Percentiles rank a stretch among this genome's conserved stretches.
Conservation (phyloP, 225 moss, liverwort and hornwort genomes). For the Marchantia polymorpha region DNA sequence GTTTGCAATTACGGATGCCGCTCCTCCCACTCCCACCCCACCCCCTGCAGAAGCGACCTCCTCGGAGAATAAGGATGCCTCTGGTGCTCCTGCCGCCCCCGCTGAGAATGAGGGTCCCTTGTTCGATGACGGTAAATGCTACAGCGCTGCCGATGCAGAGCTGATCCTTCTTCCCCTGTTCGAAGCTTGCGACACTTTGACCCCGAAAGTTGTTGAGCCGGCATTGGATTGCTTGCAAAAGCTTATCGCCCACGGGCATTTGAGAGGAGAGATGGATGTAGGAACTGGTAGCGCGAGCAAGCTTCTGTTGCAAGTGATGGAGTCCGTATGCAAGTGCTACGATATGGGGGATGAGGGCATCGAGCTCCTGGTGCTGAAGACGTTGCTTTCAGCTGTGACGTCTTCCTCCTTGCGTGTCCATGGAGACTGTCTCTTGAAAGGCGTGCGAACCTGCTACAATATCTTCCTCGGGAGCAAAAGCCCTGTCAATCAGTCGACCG, state of each 20-base stretch:
- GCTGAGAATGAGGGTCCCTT: constrained; percentile 73
- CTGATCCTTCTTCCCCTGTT: constrained; percentile 82
- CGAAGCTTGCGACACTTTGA: constrained; percentile 84
- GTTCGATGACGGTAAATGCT: constrained; percentile 77
- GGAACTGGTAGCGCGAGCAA: constrained; percentile 67
- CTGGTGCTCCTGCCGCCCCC: constrained; percentile 1
- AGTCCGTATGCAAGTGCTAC: constrained; percentile 57
- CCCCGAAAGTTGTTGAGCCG: constrained; percentile 88
- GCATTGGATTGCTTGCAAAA: constrained; percentile 98
- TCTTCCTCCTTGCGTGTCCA: constrained; percentile 95
- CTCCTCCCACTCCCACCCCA: constrained; percentile 14
- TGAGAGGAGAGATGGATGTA: constrained; percentile 94
- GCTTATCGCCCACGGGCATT: constrained; percentile 91
- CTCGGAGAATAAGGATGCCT: constrained; percentile 26
- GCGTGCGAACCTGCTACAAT: constrained; percentile 97
- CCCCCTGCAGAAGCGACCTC: constrained; percentile 40
- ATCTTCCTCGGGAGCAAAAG: constrained; percentile 93
- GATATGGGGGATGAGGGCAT: constrained; percentile 98
- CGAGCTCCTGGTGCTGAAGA: constrained; percentile 94
- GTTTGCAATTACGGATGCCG: constrained; percentile 32
- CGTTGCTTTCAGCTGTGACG: constrained; percentile 91
- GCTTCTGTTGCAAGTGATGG: constrained; percentile 67
- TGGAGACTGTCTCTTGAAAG: constrained; percentile 93
- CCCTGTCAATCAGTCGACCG: constrained; percentile 96
- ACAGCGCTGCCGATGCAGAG: constrained; percentile 74